Conservation (phyloP, 2,329 filamentous ascomycete genomes). For the Exophiala sp. region DNA sequence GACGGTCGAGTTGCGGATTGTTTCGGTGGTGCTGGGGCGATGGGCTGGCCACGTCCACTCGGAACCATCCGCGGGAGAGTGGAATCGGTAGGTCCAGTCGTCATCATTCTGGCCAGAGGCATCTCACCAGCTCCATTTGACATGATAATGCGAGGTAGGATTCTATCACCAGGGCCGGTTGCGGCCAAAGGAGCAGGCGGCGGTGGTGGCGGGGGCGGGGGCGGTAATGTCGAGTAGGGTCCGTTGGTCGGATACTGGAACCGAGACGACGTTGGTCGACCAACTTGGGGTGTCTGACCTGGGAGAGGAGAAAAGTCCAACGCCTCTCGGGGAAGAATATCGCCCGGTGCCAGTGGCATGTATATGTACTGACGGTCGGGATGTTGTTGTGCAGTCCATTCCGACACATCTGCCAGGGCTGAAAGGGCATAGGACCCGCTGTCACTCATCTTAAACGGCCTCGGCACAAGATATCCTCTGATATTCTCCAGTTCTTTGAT, state of each 20-base stretch:
- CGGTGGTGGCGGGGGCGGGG: not conserved
- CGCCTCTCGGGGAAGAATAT: slow-evolving; percentile 10
- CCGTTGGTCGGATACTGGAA: not conserved
- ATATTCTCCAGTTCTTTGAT: slow-evolving; percentile 20
- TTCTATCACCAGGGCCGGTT: not conserved
- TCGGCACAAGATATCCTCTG: slow-evolving; percentile 13
- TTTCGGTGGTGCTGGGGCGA: slow-evolving; percentile 22
- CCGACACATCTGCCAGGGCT: slow-evolving; percentile 26
- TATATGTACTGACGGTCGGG: slow-evolving; percentile 15
- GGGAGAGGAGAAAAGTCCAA: slow-evolving; percentile 15
- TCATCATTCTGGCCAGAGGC: slow-evolving; percentile 4
- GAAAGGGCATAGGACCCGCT: slow-evolving; percentile 22
- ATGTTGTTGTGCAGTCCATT: slow-evolving; percentile 17
- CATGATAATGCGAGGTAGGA: slow-evolving; percentile 5
- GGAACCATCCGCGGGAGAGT: slow-evolving; percentile 4
- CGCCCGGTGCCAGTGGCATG: slow-evolving; percentile 20
- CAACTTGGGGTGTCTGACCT: slow-evolving; percentile 1
- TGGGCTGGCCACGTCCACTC: slow-evolving; percentile 18
- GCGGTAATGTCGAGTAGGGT: not conserved
- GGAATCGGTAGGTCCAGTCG: not conserved
- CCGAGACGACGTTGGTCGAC: slow-evolving; percentile 4
- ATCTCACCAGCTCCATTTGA: slow-evolving; percentile 17
- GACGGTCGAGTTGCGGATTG: not conserved
- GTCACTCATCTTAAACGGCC: slow-evolving; percentile 12
- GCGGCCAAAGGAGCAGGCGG: not conserved